Base-by-base conservation (phyloP, 441 rosid genomes). In the Erodium trifolium region DNA sequence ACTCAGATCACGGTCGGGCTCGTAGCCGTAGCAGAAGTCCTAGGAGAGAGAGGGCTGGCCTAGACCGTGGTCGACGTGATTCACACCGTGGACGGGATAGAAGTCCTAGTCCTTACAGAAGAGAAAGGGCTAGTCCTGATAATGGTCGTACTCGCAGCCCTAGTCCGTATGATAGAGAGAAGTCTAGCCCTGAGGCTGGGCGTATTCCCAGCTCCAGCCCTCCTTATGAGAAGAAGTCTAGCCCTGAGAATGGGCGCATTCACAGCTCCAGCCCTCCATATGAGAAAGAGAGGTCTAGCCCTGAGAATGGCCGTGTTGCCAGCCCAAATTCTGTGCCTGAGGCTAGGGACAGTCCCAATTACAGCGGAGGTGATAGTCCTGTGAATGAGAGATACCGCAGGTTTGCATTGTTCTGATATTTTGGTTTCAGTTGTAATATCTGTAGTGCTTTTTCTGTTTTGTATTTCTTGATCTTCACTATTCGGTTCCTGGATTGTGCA, bases 281-380 rank as follows among this genome's bases (percentile, higher is more conserved):
- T 66, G 27, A 23, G 43, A 73, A 70, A 71, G 83, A 72, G 34
- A 78, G 59, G 66, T 45, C 68, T 49, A 72, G 70, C 72, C 82
- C 82, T 14, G 79, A 78, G 19, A 75, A 73, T 47, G 79, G 79
- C 73, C 91, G 72, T 17, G 78, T 62, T 63, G 53, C 72, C 13
- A 82, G 86, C 70, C 84, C 76, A 39, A 86, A 81, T 66, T 78
- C 86, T 13, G 31, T 68, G 7, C 75, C 75, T 43, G 77, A 72
- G 19, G 74, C 74, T 18, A 77, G 74, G 75, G 78, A 74, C 19
- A 80, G 87, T 34, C 81, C 81, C 68, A 41, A 23, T 23, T 23
- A 81, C 6, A 83, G 69, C 39, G 83, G 85, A 65, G 87, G 68
- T 27, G 90, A 80, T 41, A 88, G 97, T 79, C 94, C 94, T 8